phyloP scores from a whole-genome alignment of 768 basidiomycete species.

The Leccinum rimulosum region DNA sequence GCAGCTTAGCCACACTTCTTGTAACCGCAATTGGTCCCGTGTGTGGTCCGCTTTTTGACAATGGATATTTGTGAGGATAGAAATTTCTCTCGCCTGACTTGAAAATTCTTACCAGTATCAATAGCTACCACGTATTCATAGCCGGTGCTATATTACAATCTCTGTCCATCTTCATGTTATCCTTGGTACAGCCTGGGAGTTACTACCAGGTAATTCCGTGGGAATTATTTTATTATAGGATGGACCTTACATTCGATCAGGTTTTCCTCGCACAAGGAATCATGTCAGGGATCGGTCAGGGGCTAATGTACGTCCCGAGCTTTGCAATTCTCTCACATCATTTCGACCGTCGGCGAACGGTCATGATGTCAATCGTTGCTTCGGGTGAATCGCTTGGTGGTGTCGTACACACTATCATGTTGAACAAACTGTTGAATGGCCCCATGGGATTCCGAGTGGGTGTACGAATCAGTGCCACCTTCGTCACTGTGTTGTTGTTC shows the following conservation, averaged over 20 bases:
- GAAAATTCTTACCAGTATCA: background rate
- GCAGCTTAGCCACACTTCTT: conserved; percentile 20
- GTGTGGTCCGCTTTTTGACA: conserved; percentile 26
- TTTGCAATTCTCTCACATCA: conserved; percentile 43
- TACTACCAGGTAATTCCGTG: conserved; percentile 33
- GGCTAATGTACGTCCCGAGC: conserved; percentile 45
- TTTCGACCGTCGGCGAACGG: conserved; percentile 39
- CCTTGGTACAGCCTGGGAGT: conserved; percentile 32
- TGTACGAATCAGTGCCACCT: conserved; percentile 38
- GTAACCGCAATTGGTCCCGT: conserved; percentile 20
- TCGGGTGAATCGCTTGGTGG: conserved; percentile 55
- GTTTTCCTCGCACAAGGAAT: conserved; percentile 46
- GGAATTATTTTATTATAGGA: background rate
- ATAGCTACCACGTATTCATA: conserved; percentile 11
- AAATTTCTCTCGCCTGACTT: background rate
- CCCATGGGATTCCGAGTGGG: conserved; percentile 43
- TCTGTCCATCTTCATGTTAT: conserved; percentile 38
- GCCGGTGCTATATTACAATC: conserved; percentile 27
- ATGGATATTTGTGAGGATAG: conserved; percentile 27
- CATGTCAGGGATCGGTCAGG: conserved; percentile 40
- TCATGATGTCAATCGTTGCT: conserved; percentile 44
- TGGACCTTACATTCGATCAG: conserved; percentile 16
- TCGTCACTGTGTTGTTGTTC: conserved; percentile 38
- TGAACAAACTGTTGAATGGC: conserved; percentile 46
- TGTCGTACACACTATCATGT: conserved; percentile 55